Evolutionary conservation across 2,329 filamentous ascomycete genomes (phyloP).

Genomic region (Hypoxylon sp.): DNA sequence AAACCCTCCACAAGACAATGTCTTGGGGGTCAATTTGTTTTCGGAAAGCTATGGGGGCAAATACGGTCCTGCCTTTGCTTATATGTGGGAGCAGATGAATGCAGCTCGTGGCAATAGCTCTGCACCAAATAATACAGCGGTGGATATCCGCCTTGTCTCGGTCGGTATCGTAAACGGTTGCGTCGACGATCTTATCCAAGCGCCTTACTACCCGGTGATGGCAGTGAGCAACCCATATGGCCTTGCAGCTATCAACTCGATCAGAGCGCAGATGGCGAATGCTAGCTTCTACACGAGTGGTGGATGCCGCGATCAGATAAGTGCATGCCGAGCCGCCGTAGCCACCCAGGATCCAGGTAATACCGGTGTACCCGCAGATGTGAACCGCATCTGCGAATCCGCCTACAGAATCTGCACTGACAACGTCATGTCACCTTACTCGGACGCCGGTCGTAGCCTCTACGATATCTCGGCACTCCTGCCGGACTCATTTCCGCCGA

Average conservation of each 20-base stretch:
- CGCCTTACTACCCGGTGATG: slow-evolving; percentile 67
- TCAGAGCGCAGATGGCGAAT: slow-evolving; percentile 60
- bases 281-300: slow-evolving; percentile 49
- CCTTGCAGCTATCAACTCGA: slow-evolving; percentile 64
- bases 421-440: slow-evolving; percentile 66
- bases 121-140: slow-evolving; percentile 51
- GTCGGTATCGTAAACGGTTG: slow-evolving; percentile 79
- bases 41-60: slow-evolving; percentile 78
- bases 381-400: slow-evolving; percentile 69
- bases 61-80: slow-evolving; percentile 75
- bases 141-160: slow-evolving; percentile 70
- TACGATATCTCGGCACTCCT: slow-evolving; percentile 51
- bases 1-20: slow-evolving; percentile 57
- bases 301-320: slow-evolving; percentile 51
- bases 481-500: slow-evolving; percentile 62
- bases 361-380: slow-evolving; percentile 65
- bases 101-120: slow-evolving; percentile 62
- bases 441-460: slow-evolving; percentile 37
- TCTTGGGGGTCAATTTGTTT: slow-evolving; percentile 72
- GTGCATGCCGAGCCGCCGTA: slow-evolving; percentile 54
- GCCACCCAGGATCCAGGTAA: slow-evolving; percentile 64
- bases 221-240: slow-evolving; percentile 75
- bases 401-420: slow-evolving; percentile 63
- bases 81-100: slow-evolving; percentile 72
- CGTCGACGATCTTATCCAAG: slow-evolving; percentile 73